Evolutionary conservation across 1,284 basidiomycete genomes (phyloP), one percentile per base, ranked within the genome.

Genomic region (Rhodotorula mucilaginosa): DNA sequence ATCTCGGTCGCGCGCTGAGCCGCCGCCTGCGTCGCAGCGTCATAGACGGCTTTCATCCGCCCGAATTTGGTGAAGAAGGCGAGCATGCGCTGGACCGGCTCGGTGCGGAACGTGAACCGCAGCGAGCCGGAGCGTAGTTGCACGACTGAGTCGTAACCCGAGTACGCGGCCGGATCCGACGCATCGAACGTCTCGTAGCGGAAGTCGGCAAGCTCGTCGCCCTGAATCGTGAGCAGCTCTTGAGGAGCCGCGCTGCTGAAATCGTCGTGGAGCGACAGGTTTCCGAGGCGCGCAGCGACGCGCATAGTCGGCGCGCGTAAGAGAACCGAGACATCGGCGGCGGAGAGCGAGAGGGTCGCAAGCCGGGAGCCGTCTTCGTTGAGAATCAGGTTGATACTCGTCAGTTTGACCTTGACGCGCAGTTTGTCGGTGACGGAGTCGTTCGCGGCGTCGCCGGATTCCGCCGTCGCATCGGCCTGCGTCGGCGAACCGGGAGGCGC

Each of bases 161-260:
- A 85, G 81, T 92, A 91, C 1, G 85, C 84, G 48, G 87, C 83
- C 31, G 84, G 81, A 21, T 90, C 87, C 10, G 78, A 70, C 4
- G 83, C 81, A 80, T 96, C 91, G 81, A 89, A 96, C 0, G 94
- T 99, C 82, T 97, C 90, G 81, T 99, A 98, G 67, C 87, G 88
- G 83, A 99, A 94, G 80, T 97, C 92, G 34, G 94, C 96, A 61
- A 99, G 88, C 80, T 99, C 92, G 77, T 93, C 88, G 52, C 95
- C 97, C 79, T 99, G 93, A 68, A 99, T 99, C 46, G 93, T 91
- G 67, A 99, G 83, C 15, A 99, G 86, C 78, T 93, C 88, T 79
- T 92, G 91, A 49, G 87, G 82, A 21, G 84, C 83, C 29, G 83
- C 76, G 18, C 89, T 86, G 58, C 73, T 73, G 61, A 77, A 73